These are phyloP conservation scores for Dryas drummondii DNA, from an alignment of 306 rosid species.

Conservation along the genomic window DNA sequence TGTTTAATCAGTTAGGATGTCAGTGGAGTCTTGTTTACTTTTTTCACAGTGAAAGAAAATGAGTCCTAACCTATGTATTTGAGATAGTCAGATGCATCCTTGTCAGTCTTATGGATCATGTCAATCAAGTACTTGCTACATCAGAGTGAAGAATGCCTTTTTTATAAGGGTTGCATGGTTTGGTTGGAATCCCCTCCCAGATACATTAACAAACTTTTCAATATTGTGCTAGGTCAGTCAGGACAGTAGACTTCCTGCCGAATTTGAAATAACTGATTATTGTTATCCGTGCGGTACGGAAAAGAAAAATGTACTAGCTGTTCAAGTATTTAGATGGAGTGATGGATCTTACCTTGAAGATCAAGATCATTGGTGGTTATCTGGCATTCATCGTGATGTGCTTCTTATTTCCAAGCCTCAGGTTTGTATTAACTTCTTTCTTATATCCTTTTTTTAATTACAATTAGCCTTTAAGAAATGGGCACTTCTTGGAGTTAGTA, in stretches of 20 bases:
- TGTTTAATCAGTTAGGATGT: background rate
- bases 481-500: background rate
- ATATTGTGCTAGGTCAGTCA: slow-evolving; percentile 71
- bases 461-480: background rate
- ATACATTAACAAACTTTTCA: slow-evolving; percentile 30
- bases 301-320: slow-evolving; percentile 70
- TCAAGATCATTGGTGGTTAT: slow-evolving; percentile 96
- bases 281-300: slow-evolving; percentile 73
- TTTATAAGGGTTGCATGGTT: background rate
- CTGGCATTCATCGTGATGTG: slow-evolving; percentile 95
- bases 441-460: background rate
- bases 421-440: slow-evolving; percentile 43
- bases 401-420: slow-evolving; percentile 88
- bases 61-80: background rate
- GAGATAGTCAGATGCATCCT: background rate
- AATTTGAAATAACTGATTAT: slow-evolving; percentile 87
- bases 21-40: background rate
- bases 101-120: background rate
- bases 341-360: slow-evolving; percentile 97
- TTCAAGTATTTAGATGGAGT: slow-evolving; percentile 95
- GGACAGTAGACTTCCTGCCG: slow-evolving; percentile 95
- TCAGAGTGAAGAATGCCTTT: background rate
- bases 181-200: background rate
- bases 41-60: background rate
- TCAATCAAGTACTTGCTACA: background rate